Percentiles rank a stretch among this genome's conserved stretches.
phyloP scores from a whole-genome alignment of 352 stramenopile genomes.

The Phytophthora hibernalis region DNA sequence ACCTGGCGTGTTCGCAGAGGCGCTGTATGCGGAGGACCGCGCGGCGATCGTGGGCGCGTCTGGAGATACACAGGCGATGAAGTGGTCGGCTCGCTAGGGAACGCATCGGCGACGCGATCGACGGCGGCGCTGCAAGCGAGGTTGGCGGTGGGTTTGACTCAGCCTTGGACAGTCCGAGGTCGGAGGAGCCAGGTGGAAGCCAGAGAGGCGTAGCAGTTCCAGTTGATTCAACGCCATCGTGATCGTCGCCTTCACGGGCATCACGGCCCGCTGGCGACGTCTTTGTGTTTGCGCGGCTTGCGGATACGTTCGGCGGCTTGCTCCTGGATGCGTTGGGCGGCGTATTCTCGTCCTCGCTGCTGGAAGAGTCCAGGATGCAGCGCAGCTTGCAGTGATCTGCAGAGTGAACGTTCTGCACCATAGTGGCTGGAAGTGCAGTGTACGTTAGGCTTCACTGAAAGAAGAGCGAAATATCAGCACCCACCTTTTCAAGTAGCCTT shows the following conservation, averaged over 20 bases:
- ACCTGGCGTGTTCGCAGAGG: neutral
- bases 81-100: neutral
- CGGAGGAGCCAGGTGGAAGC: neutral
- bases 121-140: neutral
- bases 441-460: too few relatives aligned
- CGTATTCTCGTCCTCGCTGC: slow-evolving; percentile 11
- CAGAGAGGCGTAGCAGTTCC: neutral
- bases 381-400: neutral
- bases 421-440: too few relatives aligned
- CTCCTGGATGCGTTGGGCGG: neutral
- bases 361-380: neutral
- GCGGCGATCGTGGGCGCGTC: neutral
- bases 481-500: neutral
- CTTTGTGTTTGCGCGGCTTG: neutral
- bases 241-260: neutral
- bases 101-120: neutral
- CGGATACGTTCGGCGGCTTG: neutral
- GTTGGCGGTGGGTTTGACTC: neutral
- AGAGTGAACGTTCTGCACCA: neutral
- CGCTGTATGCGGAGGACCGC: neutral
- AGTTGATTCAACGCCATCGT: neutral
- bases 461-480: neutral
- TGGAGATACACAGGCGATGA: slow-evolving; percentile 1
- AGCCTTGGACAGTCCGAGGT: neutral
- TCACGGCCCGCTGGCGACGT: too few relatives aligned